Conservation (phyloP, 306 rosid species). For the Sechiopsis laciniata region DNA sequence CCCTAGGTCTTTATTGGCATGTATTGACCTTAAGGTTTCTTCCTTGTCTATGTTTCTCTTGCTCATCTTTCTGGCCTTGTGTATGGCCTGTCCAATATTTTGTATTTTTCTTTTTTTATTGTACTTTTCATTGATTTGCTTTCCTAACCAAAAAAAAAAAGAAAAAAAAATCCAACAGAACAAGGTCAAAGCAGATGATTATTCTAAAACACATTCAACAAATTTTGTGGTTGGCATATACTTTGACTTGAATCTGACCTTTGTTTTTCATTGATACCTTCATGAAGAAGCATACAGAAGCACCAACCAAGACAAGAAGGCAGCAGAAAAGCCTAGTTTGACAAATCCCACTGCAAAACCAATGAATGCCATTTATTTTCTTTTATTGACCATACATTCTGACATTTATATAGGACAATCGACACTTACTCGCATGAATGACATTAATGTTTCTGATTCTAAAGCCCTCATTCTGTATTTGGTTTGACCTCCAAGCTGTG, state of each 20-base stretch:
- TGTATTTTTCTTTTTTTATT: too few relatives aligned
- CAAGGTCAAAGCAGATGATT: not conserved
- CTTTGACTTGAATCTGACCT: slow-evolving; percentile 26
- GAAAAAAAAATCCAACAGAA: not conserved
- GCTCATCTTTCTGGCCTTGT: too few relatives aligned
- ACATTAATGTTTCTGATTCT: not conserved
- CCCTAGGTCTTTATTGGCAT: too few relatives aligned
- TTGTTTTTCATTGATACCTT: slow-evolving; percentile 16
- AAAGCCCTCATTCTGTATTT: not conserved
- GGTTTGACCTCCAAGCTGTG: too few relatives aligned
- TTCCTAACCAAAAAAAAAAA: too few relatives aligned
- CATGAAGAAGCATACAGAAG: slow-evolving; percentile 26
- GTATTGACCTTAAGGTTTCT: too few relatives aligned
- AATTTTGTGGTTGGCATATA: not conserved
- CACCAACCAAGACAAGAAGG: slow-evolving; percentile 26
- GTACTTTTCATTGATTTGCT: too few relatives aligned
- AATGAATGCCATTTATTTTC: slow-evolving; percentile 17
- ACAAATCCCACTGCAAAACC: slow-evolving; percentile 35
- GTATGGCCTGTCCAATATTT: too few relatives aligned
- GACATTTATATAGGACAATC: not conserved
- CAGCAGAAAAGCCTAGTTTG: not conserved
- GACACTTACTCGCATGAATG: not conserved
- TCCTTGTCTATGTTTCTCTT: too few relatives aligned
- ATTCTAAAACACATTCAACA: not conserved
- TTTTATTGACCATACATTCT: slow-evolving; percentile 2